These are phyloP conservation scores for Epichloe hybrida DNA, from an alignment of 2,329 filamentous ascomycete species.

Conservation along the genomic window DNA sequence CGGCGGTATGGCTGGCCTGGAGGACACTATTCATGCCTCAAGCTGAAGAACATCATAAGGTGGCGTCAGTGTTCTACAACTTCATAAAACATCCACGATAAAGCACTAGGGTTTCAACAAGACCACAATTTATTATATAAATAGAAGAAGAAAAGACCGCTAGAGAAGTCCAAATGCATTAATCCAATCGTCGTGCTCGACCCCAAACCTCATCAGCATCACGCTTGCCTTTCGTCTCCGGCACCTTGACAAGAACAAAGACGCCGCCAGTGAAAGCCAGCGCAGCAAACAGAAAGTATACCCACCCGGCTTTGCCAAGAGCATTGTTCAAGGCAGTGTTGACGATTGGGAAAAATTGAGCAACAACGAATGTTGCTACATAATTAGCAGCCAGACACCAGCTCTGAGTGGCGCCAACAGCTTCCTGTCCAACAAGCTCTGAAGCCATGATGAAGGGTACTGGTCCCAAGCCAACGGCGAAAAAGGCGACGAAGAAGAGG, in stretches of 20 bases:
- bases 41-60: slow-evolving; percentile 72
- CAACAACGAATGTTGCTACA: slow-evolving; percentile 79
- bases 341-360: slow-evolving; percentile 85
- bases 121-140: no score
- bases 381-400: slow-evolving; percentile 83
- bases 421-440: slow-evolving; percentile 80
- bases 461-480: slow-evolving; percentile 80
- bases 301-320: slow-evolving; percentile 59
- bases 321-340: slow-evolving; percentile 55
- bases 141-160: not conserved
- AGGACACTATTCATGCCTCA: no score
- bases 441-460: slow-evolving; percentile 90
- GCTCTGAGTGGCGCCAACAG: slow-evolving; percentile 81
- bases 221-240: slow-evolving; percentile 78
- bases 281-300: slow-evolving; percentile 82
- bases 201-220: slow-evolving; percentile 89
- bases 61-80: slow-evolving; percentile 53
- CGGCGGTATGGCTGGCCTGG: slow-evolving; percentile 80
- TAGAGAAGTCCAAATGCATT: slow-evolving; percentile 5
- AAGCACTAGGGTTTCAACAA: not conserved
- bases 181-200: slow-evolving; percentile 41
- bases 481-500: slow-evolving; percentile 75
- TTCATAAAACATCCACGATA: slow-evolving; percentile 39
- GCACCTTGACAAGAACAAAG: slow-evolving; percentile 64
- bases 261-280: slow-evolving; percentile 54